phyloP scores from a whole-genome alignment of 306 rosid genomes.

The Inga laurina region DNA sequence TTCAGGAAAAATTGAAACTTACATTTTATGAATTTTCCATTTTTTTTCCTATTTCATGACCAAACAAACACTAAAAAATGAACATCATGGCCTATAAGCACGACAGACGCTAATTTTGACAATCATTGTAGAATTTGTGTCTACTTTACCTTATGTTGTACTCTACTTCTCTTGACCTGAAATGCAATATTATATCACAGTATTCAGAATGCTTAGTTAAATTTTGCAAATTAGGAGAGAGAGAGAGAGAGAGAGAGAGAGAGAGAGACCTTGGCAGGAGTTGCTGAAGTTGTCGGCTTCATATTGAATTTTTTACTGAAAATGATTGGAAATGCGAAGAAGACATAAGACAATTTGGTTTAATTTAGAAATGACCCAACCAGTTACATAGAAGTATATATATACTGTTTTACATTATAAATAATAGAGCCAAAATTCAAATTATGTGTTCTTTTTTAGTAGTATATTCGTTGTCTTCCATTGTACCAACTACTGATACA shows the following conservation, averaged over 20 bases:
- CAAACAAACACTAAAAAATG: not conserved
- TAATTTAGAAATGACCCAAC: not conserved
- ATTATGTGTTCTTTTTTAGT: not conserved
- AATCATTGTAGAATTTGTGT: not conserved
- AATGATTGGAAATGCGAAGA: not conserved
- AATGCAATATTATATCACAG: not conserved
- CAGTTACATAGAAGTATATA: not conserved
- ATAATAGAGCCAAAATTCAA: not conserved
- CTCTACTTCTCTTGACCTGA: not conserved
- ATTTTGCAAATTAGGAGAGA: not conserved
- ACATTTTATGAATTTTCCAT: too few species aligned
- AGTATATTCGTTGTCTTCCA: not conserved
- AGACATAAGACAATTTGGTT: slow-evolving; percentile 7
- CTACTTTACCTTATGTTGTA: not conserved
- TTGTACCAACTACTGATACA: not conserved
- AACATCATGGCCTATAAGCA: not conserved
- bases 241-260: not conserved
- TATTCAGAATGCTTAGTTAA: not conserved
- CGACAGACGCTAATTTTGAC: not conserved
- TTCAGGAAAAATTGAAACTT: not conserved
- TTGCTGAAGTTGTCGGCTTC: not conserved
- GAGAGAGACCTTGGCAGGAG: slow-evolving; percentile 20
- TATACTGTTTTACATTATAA: not conserved
- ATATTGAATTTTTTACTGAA: not conserved
- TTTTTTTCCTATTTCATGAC: not conserved